These are phyloP conservation scores for Coemansia sp. DNA, from an alignment of 192 early-diverging fungal genomes.

Conservation along the genomic window DNA sequence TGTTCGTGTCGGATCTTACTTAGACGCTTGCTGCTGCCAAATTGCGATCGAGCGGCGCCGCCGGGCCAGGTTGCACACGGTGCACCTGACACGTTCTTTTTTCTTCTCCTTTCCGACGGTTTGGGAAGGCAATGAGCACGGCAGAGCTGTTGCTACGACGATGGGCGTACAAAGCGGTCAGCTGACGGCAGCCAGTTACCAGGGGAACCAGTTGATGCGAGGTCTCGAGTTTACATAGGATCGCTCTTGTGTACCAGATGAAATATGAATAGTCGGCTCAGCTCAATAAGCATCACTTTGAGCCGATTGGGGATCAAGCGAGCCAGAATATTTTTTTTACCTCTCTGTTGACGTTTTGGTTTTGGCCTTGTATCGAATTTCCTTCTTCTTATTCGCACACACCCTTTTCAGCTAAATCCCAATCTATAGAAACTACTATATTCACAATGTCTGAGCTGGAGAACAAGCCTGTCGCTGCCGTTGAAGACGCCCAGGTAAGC, in stretches of 20 bases:
- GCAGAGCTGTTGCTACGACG: neutral
- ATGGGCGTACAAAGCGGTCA: neutral
- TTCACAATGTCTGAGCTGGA: conserved; percentile 50
- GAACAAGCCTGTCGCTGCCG: conserved; percentile 41
- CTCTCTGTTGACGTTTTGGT: neutral
- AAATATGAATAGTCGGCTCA: conserved; percentile 1
- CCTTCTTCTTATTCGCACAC: neutral
- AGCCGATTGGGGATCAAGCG: neutral
- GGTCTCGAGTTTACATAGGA: neutral
- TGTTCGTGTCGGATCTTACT: neutral
- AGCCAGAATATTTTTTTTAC: neutral
- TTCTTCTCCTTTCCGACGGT: neutral
- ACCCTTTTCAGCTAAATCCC: neutral
- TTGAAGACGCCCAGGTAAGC: conserved; percentile 50
- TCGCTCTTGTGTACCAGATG: neutral
- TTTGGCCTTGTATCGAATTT: conserved; percentile 4
- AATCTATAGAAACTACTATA: conserved; percentile 9
- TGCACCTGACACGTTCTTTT: neutral
- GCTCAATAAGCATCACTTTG: neutral
- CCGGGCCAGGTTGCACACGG: neutral
- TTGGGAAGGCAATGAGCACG: neutral
- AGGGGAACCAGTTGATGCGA: neutral
- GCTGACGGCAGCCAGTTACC: neutral
- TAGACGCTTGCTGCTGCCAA: neutral
- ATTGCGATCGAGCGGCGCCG: neutral